Evolutionary conservation across 129 eudicot species (phyloP), one percentile per base, ranked within the genome.

Genomic region (Tagetes patula): DNA sequence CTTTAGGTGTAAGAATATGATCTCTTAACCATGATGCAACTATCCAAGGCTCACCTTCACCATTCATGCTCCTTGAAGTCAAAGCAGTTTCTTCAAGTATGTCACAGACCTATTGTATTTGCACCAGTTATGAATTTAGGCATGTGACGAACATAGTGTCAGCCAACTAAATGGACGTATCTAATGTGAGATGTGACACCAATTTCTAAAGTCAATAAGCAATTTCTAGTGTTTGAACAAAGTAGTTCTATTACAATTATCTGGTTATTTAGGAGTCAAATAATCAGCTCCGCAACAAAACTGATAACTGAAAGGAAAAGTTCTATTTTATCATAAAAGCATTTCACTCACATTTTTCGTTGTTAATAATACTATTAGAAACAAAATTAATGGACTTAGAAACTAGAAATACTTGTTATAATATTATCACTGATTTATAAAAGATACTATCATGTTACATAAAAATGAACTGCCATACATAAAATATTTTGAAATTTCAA

Each of bases 11-110:
- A 70, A 92, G 93, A 53, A 92, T 85, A 82, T 89, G 87, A 85
- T 92, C 96, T 69, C 98, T 80, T 80, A 89, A 84, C 95, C 85
- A 85, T 42, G 98, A 92, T 8, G 89, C 95, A 82, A 92, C 89
- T 61, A 92, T 77, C 96, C 98, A 92, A 38, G 96, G 83, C 70
- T 92, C 96, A 70, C 80, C 73, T 59, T 70, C 91, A 43, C 91
- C 89, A 65, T 70, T 65, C 42, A 65, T 65, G 72, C 90, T 80
- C 74, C 85, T 76, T 59, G 96, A 85, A 69, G 49, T 43, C 75
- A 87, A 75, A 9, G 91, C 89, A 69, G 81, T 79, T 61, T 92
- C 98, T 83, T 92, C 98, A 68, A 87, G 98, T 74, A 84, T 77
- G 40, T 92, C 87, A 54, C 98, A 92, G 1, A 87, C 88, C 98